Conservation (phyloP, 768 basidiomycete genomes). For the Leccinum rimulosum region DNA sequence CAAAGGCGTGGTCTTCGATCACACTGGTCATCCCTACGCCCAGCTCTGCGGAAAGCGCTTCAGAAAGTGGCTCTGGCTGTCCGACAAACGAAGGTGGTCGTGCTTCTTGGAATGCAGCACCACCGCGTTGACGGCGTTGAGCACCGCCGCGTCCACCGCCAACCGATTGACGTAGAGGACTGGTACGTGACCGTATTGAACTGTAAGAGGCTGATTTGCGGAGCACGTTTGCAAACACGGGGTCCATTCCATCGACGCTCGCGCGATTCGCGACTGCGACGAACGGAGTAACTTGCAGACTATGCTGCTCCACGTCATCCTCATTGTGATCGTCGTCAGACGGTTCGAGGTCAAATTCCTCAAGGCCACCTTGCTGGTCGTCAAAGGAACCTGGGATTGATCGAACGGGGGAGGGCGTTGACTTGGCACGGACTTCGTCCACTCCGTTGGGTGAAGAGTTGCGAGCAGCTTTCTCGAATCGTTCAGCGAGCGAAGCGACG, state of each 20-base stretch:
- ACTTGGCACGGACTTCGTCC: constrained; percentile 18
- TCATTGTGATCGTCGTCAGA: constrained; percentile 23
- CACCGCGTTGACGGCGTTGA: constrained; percentile 57
- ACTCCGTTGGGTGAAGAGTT: constrained; percentile 47
- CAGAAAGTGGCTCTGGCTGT: constrained; percentile 67
- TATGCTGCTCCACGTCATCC: constrained; percentile 28
- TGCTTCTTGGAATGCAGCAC: constrained; percentile 66
- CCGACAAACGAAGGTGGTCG: constrained; percentile 71
- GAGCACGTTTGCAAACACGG: constrained; percentile 76
- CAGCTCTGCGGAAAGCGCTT: constrained; percentile 70
- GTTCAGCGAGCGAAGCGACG: constrained; percentile 50
- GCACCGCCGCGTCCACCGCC: constrained; percentile 49
- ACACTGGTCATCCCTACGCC: constrained; percentile 45
- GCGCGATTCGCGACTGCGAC: constrained; percentile 54
- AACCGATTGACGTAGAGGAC: constrained; percentile 61
- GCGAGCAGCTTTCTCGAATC: constrained; percentile 56
- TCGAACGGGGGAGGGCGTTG: constrained; percentile 31
- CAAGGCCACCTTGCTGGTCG: constrained; percentile 11
- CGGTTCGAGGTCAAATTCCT: constrained; percentile 24
- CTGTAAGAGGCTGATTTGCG: constrained; percentile 48
- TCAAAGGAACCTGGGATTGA: constrained; percentile 34
- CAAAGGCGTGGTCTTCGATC: constrained; percentile 39
- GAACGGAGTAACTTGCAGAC: constrained; percentile 35
- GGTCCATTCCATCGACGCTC: constrained; percentile 86
- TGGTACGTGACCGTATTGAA: constrained; percentile 44